phyloP scores from a whole-genome alignment of 2,329 filamentous ascomycete species.

The Scedosporium minutisporum region DNA sequence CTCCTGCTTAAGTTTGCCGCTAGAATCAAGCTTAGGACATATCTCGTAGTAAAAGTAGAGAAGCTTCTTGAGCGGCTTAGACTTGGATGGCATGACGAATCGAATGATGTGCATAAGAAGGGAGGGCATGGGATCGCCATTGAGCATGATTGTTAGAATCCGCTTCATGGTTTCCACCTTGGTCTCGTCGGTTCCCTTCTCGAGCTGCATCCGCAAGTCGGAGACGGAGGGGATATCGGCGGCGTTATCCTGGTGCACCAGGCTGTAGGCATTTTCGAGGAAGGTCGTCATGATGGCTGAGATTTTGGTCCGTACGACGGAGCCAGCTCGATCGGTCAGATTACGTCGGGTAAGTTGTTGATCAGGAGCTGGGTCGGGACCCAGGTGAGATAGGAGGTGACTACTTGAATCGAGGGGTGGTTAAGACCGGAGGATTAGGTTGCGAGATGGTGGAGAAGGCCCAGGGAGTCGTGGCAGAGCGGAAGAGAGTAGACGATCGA shows the following conservation, averaged over 20 bases:
- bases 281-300: conserved; percentile 75
- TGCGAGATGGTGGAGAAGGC: conserved; percentile 13
- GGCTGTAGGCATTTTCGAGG: conserved; percentile 87
- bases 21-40: conserved; percentile 86
- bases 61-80: conserved; percentile 93
- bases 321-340: conserved; percentile 3
- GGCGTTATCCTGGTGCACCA: conserved; percentile 96
- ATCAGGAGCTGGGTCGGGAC: conserved; percentile 12
- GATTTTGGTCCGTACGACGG: background rate
- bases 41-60: conserved; percentile 99
- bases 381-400: background rate
- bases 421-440: conserved; percentile 11
- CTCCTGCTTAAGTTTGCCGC: conserved; percentile 95
- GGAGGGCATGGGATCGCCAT: conserved; percentile 90
- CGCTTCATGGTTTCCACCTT: conserved; percentile 96
- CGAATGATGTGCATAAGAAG: conserved; percentile 99
- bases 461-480: conserved; percentile 15
- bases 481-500: background rate
- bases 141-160: conserved; percentile 94
- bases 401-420: background rate
- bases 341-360: conserved; percentile 12
- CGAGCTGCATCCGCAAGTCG: conserved; percentile 84
- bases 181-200: conserved; percentile 86
- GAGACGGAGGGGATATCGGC: conserved; percentile 84
- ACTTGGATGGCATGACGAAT: conserved; percentile 98